phyloP scores from a whole-genome alignment of 768 basidiomycete genomes.

The Megacollybia marginata region DNA sequence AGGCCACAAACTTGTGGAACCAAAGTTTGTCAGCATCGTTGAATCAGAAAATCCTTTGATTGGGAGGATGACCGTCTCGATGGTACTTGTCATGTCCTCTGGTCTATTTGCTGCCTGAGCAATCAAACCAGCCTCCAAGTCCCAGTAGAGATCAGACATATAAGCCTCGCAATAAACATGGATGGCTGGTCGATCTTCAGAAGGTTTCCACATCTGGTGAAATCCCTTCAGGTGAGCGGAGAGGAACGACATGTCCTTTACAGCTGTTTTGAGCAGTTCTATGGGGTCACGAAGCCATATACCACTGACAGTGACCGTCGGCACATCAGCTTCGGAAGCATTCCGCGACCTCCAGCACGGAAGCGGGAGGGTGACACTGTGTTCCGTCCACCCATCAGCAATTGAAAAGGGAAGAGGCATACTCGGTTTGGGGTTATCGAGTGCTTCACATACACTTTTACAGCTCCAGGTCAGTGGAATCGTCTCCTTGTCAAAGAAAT shows the following conservation, averaged over 20 bases:
- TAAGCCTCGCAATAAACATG: background rate
- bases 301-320: background rate
- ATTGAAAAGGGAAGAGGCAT: background rate
- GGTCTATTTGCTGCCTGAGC: background rate
- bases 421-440: background rate
- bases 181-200: background rate
- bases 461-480: background rate
- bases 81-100: background rate
- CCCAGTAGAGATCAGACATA: background rate
- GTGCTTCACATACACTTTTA: background rate
- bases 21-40: conserved; percentile 13
- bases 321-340: background rate
- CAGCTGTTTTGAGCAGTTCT: background rate
- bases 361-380: background rate
- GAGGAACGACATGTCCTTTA: background rate
- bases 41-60: background rate
- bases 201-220: background rate
- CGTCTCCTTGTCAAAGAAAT: background rate
- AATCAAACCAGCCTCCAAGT: background rate
- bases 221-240: background rate
- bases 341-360: background rate
- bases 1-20: conserved; percentile 13
- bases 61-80: background rate
- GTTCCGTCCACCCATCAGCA: background rate
- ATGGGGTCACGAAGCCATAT: background rate